Percentiles rank a stretch among this genome's conserved stretches.
Conservation (phyloP, 2,329 filamentous ascomycete species). For the Neocucurbitaria cava region DNA sequence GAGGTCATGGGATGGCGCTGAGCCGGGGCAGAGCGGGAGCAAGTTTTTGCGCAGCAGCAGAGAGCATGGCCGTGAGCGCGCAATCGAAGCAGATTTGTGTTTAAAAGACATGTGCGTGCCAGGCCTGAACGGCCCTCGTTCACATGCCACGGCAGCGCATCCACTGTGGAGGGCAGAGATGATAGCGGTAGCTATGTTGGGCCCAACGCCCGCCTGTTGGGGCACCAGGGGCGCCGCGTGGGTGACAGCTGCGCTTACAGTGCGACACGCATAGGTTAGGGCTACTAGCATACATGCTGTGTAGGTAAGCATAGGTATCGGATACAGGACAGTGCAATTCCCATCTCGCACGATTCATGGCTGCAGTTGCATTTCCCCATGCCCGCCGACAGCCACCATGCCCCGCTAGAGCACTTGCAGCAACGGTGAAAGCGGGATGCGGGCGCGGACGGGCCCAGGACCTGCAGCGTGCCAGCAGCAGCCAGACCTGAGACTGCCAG, state of each 20-base stretch:
- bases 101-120: background rate
- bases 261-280: too few species aligned
- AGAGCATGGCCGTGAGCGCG: background rate
- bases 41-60: background rate
- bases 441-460: slow-evolving; percentile 2
- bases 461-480: too few species aligned
- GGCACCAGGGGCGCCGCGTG: background rate
- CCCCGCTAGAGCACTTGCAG: slow-evolving; percentile 7
- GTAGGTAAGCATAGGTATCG: too few species aligned
- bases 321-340: too few species aligned
- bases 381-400: slow-evolving; percentile 6
- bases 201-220: slow-evolving; percentile 1
- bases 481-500: too few species aligned
- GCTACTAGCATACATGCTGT: too few species aligned
- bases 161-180: background rate
- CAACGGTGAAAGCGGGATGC: slow-evolving; percentile 11
- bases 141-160: slow-evolving; percentile 10
- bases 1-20: slow-evolving; percentile 27
- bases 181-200: slow-evolving; percentile 9
- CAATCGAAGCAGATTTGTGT: background rate
- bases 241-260: background rate
- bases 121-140: background rate
- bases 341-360: too few species aligned
- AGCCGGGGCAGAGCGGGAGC: slow-evolving; percentile 27
- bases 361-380: background rate